These are phyloP conservation scores for Epipyxis sp. DNA, from an alignment of 108 stramenopile species.

Conservation along the genomic window DNA sequence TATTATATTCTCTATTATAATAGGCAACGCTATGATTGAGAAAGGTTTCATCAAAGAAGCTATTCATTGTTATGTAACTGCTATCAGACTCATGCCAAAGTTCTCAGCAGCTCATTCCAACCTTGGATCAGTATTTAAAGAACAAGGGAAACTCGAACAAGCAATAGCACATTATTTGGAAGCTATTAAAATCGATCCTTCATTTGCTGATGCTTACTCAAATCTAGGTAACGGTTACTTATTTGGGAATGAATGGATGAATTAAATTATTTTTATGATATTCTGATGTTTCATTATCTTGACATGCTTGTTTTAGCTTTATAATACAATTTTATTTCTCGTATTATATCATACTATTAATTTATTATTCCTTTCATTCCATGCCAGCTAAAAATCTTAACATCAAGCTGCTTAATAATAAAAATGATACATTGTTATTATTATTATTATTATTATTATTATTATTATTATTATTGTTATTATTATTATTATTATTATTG, in stretches of 20 bases:
- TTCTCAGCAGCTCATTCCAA: slow-evolving; percentile 65
- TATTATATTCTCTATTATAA: too few relatives aligned
- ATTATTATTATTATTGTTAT: too few relatives aligned
- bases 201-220: slow-evolving; percentile 62
- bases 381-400: too few relatives aligned
- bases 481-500: too few relatives aligned
- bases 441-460: too few relatives aligned
- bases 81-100: slow-evolving; percentile 58
- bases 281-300: too few relatives aligned
- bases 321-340: too few relatives aligned
- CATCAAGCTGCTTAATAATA: too few relatives aligned
- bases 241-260: slow-evolving; percentile 50
- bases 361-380: too few relatives aligned
- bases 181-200: slow-evolving; percentile 58
- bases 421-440: too few relatives aligned
- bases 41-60: slow-evolving; percentile 62
- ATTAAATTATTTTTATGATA: slow-evolving; percentile 60
- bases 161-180: slow-evolving; percentile 65
- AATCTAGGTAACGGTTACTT: slow-evolving; percentile 67
- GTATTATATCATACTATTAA: too few relatives aligned
- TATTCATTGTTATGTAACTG: slow-evolving; percentile 66
- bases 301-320: too few relatives aligned
- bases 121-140: slow-evolving; percentile 59
- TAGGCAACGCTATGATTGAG: slow-evolving; percentile 50
- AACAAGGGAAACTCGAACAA: slow-evolving; percentile 60